Evolutionary conservation across 2,329 filamentous ascomycete genomes (phyloP).

Genomic region (Curvularia hawaiiensis): DNA sequence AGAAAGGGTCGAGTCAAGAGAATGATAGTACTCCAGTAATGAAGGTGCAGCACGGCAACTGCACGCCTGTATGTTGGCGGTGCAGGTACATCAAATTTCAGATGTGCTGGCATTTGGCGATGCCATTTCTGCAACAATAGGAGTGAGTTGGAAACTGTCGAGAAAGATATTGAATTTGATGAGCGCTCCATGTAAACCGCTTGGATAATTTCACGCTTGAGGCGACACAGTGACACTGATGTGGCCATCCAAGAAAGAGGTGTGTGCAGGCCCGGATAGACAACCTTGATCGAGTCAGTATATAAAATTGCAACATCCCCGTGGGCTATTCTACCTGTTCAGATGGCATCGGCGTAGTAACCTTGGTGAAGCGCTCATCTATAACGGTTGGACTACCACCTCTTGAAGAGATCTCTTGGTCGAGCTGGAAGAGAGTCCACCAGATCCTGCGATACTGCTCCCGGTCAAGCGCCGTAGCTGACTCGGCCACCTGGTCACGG

Average conservation of each 20-base stretch:
- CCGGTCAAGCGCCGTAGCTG: constrained; percentile 34
- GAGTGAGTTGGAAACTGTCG: constrained; percentile 41
- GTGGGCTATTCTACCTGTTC: constrained; percentile 34
- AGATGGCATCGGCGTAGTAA: constrained; percentile 39
- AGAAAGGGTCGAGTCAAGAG: constrained; percentile 44
- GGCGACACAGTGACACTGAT: constrained; percentile 36
- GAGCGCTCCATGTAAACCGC: constrained; percentile 42
- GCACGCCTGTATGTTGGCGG: constrained; percentile 44
- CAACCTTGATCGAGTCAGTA: constrained; percentile 29
- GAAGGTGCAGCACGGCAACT: constrained; percentile 41
- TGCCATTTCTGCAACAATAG: constrained; percentile 43
- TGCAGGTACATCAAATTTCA: constrained; percentile 37
- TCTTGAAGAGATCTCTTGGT: constrained; percentile 44
- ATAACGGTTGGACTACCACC: constrained; percentile 43
- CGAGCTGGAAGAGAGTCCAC: constrained; percentile 46
- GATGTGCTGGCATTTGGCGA: constrained; percentile 38
- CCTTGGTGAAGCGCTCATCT: constrained; percentile 40
- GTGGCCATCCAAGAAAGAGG: constrained; percentile 42
- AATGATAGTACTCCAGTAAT: constrained; percentile 45
- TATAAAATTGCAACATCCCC: not conserved
- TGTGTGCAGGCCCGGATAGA: constrained; percentile 44
- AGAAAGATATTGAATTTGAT: constrained; percentile 39
- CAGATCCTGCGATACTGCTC: constrained; percentile 46
- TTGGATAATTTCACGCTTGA: constrained; percentile 44
- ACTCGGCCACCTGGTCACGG: constrained; percentile 40